Percentiles rank a stretch among this genome's conserved stretches.
Evolutionary conservation across 106 monocot genomes (phyloP).

Genomic region (Dendrobium catenatum): DNA sequence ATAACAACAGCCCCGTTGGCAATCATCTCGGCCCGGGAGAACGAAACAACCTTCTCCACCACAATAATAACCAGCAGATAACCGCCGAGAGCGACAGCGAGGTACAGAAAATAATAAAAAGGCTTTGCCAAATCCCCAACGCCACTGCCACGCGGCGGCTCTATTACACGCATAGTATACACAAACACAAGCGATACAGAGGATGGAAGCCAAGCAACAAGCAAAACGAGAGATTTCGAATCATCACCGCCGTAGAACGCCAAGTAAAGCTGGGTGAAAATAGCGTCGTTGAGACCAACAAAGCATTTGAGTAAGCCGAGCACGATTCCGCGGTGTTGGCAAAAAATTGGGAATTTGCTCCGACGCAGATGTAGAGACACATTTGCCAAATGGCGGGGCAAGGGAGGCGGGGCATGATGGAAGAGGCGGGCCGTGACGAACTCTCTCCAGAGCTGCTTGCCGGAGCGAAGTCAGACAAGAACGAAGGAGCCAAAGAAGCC

Average conservation of each 20-base stretch:
- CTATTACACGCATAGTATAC: slow-evolving; percentile 12
- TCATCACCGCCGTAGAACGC: slow-evolving; percentile 22
- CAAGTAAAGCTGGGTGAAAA: slow-evolving; percentile 44
- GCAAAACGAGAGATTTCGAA: slow-evolving; percentile 21
- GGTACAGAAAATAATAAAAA: slow-evolving; percentile 22
- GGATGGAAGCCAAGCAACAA: slow-evolving; percentile 36
- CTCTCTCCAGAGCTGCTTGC: no score
- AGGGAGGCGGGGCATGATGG: slow-evolving; percentile 18
- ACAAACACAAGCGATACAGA: slow-evolving; percentile 24
- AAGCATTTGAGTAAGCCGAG: slow-evolving; percentile 58
- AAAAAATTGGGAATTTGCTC: slow-evolving; percentile 46
- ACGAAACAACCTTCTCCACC: no score
- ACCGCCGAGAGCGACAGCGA: slow-evolving; percentile 14
- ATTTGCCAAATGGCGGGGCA: slow-evolving; percentile 37
- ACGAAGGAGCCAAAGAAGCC: no score
- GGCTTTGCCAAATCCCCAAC: not conserved
- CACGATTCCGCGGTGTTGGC: slow-evolving; percentile 44
- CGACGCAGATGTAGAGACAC: slow-evolving; percentile 42
- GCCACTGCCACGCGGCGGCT: not conserved
- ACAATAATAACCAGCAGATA: slow-evolving; percentile 25
- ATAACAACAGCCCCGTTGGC: slow-evolving; percentile 10
- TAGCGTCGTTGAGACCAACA: slow-evolving; percentile 49
- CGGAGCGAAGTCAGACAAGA: no score
- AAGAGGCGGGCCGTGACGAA: no score
- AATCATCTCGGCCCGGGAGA: slow-evolving; percentile 4